phyloP scores from a whole-genome alignment of 1,139 yeast species.

The Geotrichum fermentans region DNA sequence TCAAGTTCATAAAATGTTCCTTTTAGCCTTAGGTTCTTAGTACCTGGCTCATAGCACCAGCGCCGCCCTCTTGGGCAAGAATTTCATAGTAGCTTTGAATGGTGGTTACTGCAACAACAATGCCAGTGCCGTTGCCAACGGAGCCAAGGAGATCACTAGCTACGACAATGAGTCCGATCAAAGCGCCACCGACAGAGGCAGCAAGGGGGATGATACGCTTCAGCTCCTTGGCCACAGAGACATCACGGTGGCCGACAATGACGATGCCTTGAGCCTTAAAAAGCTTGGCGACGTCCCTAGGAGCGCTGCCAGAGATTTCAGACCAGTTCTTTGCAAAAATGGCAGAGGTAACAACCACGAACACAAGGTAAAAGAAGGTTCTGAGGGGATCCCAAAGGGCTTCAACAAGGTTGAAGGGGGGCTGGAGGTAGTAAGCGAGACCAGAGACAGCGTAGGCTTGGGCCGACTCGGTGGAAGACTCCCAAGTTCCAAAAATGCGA shows the following conservation, averaged over 20 bases:
- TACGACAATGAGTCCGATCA: constrained; percentile 52
- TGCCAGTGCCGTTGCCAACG: constrained; percentile 63
- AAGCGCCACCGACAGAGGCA: constrained; percentile 72
- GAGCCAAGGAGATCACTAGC: constrained; percentile 68
- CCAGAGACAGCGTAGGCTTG: constrained; percentile 88
- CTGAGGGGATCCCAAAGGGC: constrained; percentile 87
- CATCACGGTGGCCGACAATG: constrained; percentile 93
- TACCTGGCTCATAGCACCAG: constrained; percentile 14
- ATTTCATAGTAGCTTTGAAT: constrained; percentile 72
- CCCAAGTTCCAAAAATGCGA: constrained; percentile 86
- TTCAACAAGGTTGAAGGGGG: constrained; percentile 79
- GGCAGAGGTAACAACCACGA: constrained; percentile 88
- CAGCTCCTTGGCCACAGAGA: constrained; percentile 68
- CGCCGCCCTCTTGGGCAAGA: constrained; percentile 35
- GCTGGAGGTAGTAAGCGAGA: constrained; percentile 89
- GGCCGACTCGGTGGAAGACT: constrained; percentile 68
- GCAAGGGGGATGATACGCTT: constrained; percentile 76
- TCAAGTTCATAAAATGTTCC: not conserved
- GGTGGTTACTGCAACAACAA: constrained; percentile 60
- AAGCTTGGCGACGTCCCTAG: constrained; percentile 94
- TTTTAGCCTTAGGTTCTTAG: constrained; percentile 4
- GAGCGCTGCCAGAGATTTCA: constrained; percentile 92
- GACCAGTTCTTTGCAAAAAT: constrained; percentile 97
- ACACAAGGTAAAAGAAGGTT: constrained; percentile 68
- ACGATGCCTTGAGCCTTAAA: constrained; percentile 96